phyloP scores from a whole-genome alignment of 225 moss, liverwort and hornwort genomes.

The Lunularia cruciata region DNA sequence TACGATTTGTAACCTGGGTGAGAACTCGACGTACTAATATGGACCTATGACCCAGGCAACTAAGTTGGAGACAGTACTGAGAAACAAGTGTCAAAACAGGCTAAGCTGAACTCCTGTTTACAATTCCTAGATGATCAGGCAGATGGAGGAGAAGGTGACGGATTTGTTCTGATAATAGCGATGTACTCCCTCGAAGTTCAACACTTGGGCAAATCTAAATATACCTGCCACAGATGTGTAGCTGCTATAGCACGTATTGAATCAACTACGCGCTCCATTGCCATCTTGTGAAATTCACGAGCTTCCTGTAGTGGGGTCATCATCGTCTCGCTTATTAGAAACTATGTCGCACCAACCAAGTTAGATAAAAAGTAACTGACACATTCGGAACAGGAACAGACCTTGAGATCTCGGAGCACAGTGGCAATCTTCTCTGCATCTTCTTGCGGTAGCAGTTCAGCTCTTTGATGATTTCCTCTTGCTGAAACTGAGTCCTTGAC shows the following conservation, averaged over 20 bases:
- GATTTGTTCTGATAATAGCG: too few species aligned
- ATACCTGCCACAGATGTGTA: conserved; percentile 96
- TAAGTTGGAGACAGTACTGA: too few species aligned
- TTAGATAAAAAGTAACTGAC: background rate
- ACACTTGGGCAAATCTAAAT: too few species aligned
- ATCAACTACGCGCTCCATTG: conserved; percentile 91
- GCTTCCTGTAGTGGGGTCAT: conserved; percentile 81
- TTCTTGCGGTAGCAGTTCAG: conserved; percentile 84
- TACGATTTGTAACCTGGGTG: too few species aligned
- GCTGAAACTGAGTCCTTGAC: conserved; percentile 49
- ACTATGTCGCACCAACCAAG: background rate
- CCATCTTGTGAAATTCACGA: conserved; percentile 90
- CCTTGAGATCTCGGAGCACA: conserved; percentile 87
- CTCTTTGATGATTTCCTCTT: conserved; percentile 61
- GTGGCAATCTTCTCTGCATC: conserved; percentile 88
- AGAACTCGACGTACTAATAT: too few species aligned
- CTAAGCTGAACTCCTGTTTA: too few species aligned
- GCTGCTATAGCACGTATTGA: conserved; percentile 92
- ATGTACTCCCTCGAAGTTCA: too few species aligned
- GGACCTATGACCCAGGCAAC: too few species aligned
- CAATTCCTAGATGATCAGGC: too few species aligned
- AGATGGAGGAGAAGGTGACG: too few species aligned
- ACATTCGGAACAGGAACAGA: conserved; percentile 1
- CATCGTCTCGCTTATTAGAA: too few species aligned
- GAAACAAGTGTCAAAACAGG: too few species aligned